Base-by-base conservation (phyloP, 2,329 filamentous ascomycete species). In the Colletotrichum lindemuthianum region DNA sequence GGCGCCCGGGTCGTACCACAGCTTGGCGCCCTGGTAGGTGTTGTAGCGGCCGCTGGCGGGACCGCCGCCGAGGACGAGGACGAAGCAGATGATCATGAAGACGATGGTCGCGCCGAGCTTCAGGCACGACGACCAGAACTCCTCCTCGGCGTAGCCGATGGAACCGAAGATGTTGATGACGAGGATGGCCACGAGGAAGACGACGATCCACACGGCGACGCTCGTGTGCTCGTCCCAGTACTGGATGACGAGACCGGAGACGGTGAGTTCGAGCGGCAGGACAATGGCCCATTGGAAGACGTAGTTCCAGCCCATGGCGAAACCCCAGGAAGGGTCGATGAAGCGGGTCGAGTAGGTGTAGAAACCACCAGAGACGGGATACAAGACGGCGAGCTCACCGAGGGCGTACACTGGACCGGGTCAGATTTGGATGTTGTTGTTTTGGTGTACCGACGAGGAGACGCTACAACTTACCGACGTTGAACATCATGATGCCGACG, bases 281-380 rank as follows among this genome's bases (percentile, higher is more conserved):
- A 84, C 82, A 33, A 81, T 76, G 10, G 78, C 75, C 82, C 82
- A 85, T 69, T 84, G 81, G 69, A 84, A 79, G 60, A 83, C 75
- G 52, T 80, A 81, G 69, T 83, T 83, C 79, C 79, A 82, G 58
- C 83, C 82, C 77, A 85, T 83, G 63, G 83, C 83, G 60, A 85
- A 85, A 65, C 83, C 83, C 79, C 85, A 88, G 1, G 86, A 84
- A 12, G 86, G 86, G 70, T 87, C 86, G 66, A 89, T 84, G 71
- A 89, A 89, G 51, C 86, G 86, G 60, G 80, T 80, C 37, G 83
- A 85, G 75, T 87, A 88, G 16, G 84, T 85, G 71, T 87, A 88
- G 79, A 89, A 89, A 67, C 85, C 85, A 73, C 86, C 86, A 70
- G 85, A 87, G 71, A 88, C 82, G 13, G 86, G 86, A 65, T 84